Percentiles rank a stretch among this genome's conserved stretches.
phyloP scores from a whole-genome alignment of 139 green algal genomes.

The Chlamydomonas eustigma region DNA sequence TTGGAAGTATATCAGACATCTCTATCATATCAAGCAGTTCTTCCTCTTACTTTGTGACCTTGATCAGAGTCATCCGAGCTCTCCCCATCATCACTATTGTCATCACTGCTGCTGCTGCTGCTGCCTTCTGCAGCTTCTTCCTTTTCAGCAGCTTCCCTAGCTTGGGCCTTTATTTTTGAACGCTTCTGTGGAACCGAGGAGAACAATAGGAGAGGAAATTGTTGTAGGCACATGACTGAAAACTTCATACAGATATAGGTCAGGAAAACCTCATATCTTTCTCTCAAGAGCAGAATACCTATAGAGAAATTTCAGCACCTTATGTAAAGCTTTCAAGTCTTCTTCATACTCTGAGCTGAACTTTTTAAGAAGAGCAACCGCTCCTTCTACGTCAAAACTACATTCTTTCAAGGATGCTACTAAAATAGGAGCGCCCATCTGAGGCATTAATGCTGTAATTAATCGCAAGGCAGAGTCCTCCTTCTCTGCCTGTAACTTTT shows the following conservation, averaged over 20 bases:
- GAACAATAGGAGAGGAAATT: neutral
- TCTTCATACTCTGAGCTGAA: conserved; percentile 50
- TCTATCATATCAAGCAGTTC: too few species aligned
- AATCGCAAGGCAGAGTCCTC: conserved; percentile 61
- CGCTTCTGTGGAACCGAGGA: conserved; percentile 26
- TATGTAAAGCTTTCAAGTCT: conserved; percentile 36
- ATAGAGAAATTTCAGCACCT: conserved; percentile 25
- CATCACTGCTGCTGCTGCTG: conserved; percentile 24
- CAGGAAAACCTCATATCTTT: neutral
- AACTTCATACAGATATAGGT: neutral
- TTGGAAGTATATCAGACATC: neutral
- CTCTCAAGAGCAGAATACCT: neutral
- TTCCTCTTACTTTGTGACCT: neutral
- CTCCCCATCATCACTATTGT: conserved; percentile 14
- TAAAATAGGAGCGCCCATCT: conserved; percentile 56
- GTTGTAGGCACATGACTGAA: neutral
- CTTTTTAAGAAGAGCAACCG: conserved; percentile 47
- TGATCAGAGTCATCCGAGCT: neutral
- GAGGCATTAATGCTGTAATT: conserved; percentile 54
- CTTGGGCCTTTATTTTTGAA: conserved; percentile 23
- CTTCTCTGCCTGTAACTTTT: conserved; percentile 70
- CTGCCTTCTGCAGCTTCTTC: conserved; percentile 10
- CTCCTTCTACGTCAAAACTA: conserved; percentile 60
- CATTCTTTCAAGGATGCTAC: conserved; percentile 58
- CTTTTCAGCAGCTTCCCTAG: conserved; percentile 25